Evolutionary conservation across 495 filamentous ascomycete species (phyloP).

Genomic region (Hypomontagnella submonticulosa): DNA sequence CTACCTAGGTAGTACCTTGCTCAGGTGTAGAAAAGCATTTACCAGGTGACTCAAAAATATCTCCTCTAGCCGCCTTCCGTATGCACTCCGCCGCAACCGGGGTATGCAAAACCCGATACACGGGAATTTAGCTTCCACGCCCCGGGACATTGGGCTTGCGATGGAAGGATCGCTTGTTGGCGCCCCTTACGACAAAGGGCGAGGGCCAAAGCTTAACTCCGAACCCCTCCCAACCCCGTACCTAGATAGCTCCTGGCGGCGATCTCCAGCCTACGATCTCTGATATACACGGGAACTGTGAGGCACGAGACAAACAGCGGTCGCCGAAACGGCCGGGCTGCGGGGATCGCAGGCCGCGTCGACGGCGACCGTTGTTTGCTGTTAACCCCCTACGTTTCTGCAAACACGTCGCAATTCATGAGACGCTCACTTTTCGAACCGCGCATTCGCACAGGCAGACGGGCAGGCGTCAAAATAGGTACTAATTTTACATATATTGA

Average conservation of each 20-base stretch:
- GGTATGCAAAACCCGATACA: conserved; percentile 20
- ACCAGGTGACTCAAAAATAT: conserved; percentile 30
- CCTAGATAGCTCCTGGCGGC: neutral
- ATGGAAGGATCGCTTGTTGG: conserved; percentile 8
- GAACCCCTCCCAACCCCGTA: neutral
- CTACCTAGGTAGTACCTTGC: too few relatives aligned
- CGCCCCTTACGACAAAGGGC: neutral
- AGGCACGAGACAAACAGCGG: conserved; percentile 31
- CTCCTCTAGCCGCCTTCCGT: conserved; percentile 30
- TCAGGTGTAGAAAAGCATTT: conserved; percentile 11
- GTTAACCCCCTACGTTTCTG: neutral
- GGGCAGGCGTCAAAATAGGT: neutral
- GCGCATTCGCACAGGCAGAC: neutral
- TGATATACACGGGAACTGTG: conserved; percentile 9
- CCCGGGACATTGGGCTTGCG: conserved; percentile 15
- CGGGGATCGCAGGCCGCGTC: conserved; percentile 20
- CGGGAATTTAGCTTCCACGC: conserved; percentile 25
- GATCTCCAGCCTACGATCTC: conserved; percentile 7
- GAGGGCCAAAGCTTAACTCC: neutral
- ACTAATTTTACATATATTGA: too few relatives aligned
- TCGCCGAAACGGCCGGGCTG: conserved; percentile 32
- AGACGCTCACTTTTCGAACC: neutral
- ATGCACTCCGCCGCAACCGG: conserved; percentile 40
- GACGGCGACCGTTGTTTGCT: conserved; percentile 26
- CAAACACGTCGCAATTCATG: conserved; percentile 7